Evolutionary conservation across 2,329 filamentous ascomycete species (phyloP).

Genomic region (Zasmidium angulare): DNA sequence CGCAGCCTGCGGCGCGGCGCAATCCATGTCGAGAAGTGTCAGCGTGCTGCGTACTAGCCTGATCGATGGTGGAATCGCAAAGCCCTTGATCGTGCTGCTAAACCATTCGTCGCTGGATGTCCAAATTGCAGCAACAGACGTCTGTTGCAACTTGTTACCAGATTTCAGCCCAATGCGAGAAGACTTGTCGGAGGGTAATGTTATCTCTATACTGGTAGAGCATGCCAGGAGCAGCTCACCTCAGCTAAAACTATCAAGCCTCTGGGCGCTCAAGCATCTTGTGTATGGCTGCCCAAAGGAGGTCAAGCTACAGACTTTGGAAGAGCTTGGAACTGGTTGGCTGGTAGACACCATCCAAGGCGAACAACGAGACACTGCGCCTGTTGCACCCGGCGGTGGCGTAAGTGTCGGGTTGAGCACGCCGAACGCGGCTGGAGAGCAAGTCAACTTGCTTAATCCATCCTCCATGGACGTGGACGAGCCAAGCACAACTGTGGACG

Average conservation of each 20-base stretch:
- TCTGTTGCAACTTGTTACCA: slow-evolving; percentile 79
- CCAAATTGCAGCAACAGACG: slow-evolving; percentile 80
- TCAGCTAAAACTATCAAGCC: slow-evolving; percentile 76
- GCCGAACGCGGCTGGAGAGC: slow-evolving; percentile 60
- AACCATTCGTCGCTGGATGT: slow-evolving; percentile 74
- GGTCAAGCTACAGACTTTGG: slow-evolving; percentile 73
- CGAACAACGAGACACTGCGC: slow-evolving; percentile 43
- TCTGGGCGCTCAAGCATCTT: slow-evolving; percentile 94
- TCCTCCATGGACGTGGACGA: slow-evolving; percentile 36
- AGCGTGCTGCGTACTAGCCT: slow-evolving; percentile 80
- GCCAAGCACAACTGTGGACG: slow-evolving; percentile 25
- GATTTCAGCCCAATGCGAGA: slow-evolving; percentile 91
- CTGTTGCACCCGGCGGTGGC: slow-evolving; percentile 49
- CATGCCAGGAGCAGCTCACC: slow-evolving; percentile 80
- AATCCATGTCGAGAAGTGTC: slow-evolving; percentile 81
- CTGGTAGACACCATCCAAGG: slow-evolving; percentile 74
- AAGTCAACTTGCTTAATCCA: slow-evolving; percentile 60
- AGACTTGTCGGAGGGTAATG: slow-evolving; percentile 70
- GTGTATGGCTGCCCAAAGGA: slow-evolving; percentile 70
- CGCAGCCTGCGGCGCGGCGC: slow-evolving; percentile 78
- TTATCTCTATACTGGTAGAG: slow-evolving; percentile 75
- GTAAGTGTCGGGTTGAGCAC: slow-evolving; percentile 39
- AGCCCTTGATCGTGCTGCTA: slow-evolving; percentile 74
- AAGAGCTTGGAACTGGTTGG: slow-evolving; percentile 76
- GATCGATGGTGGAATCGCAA: slow-evolving; percentile 79